A percentile compares a stretch with the other conserved stretches of the same genome.
phyloP scores from a whole-genome alignment of 2,329 filamentous ascomycete genomes.

The Fusarium musae region DNA sequence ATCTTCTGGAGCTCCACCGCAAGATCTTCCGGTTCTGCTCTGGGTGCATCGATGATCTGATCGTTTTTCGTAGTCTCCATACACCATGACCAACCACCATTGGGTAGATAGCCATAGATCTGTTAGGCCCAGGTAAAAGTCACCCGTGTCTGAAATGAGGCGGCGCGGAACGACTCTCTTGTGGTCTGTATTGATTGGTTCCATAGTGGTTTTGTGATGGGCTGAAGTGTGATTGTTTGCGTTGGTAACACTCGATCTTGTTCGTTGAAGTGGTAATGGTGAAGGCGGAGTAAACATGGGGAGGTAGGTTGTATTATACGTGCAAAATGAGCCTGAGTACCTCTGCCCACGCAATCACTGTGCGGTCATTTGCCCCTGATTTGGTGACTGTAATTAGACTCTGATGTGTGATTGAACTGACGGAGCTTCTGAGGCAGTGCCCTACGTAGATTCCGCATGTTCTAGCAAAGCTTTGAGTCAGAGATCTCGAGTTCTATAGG shows the following conservation, averaged over 20 bases:
- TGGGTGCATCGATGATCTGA: neutral
- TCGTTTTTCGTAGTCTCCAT: neutral
- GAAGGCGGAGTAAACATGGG: neutral
- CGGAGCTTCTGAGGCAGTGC: neutral
- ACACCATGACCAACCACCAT: neutral
- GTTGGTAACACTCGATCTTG: neutral
- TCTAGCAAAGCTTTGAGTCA: neutral
- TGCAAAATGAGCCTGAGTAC: neutral
- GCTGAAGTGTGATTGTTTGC: neutral
- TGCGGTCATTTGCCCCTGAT: neutral
- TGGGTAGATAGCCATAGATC: neutral
- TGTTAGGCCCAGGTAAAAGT: neutral
- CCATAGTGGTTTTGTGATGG: rapidly evolving
- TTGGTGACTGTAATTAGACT: neutral
- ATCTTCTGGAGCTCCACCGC: neutral
- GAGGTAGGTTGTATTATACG: neutral
- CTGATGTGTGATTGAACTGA: neutral
- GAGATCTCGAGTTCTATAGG: too few species aligned
- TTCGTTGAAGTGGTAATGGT: neutral
- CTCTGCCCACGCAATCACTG: neutral
- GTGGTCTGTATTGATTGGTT: neutral
- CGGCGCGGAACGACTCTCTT: neutral
- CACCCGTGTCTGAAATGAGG: neutral
- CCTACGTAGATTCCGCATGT: neutral
- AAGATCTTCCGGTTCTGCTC: neutral